Evolutionary conservation across 768 basidiomycete species (phyloP).

Genomic region (Termitomyces sp.): DNA sequence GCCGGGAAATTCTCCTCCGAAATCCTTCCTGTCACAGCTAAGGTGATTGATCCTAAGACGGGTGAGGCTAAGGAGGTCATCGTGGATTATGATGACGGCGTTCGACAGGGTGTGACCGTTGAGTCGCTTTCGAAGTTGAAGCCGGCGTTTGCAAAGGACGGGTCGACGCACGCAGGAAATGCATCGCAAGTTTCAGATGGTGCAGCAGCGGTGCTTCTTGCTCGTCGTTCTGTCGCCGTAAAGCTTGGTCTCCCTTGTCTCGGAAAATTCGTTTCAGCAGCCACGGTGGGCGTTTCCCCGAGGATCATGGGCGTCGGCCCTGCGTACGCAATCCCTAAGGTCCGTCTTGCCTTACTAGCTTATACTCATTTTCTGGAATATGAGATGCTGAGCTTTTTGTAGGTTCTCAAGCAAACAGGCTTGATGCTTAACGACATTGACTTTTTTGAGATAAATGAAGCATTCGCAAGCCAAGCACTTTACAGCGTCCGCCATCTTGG

Average conservation of each 20-base stretch:
- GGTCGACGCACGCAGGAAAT: slow-evolving; percentile 77
- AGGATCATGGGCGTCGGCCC: slow-evolving; percentile 93
- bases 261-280: slow-evolving; percentile 76
- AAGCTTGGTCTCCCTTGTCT: slow-evolving; percentile 79
- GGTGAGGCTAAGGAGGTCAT: slow-evolving; percentile 60
- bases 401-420: slow-evolving; percentile 57
- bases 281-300: slow-evolving; percentile 79
- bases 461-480: slow-evolving; percentile 81
- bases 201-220: slow-evolving; percentile 84
- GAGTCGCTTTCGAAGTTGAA: slow-evolving; percentile 78
- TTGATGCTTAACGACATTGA: slow-evolving; percentile 70
- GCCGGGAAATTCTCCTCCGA: slow-evolving; percentile 79
- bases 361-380: background rate
- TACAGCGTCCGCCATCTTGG: slow-evolving; percentile 67
- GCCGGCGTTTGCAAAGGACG: slow-evolving; percentile 77
- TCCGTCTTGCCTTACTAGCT: background rate
- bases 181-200: slow-evolving; percentile 92
- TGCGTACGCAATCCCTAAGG: slow-evolving; percentile 78
- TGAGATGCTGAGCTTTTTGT: background rate
- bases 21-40: slow-evolving; percentile 79
- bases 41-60: slow-evolving; percentile 69
- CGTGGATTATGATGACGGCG: slow-evolving; percentile 81
- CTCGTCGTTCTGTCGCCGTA: slow-evolving; percentile 74
- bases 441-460: slow-evolving; percentile 92
- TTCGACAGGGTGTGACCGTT: slow-evolving; percentile 78